Evolutionary conservation across 116 monocot genomes (phyloP), one percentile per base, ranked within the genome.

Genomic region (Phalaenopsis hybrid): DNA sequence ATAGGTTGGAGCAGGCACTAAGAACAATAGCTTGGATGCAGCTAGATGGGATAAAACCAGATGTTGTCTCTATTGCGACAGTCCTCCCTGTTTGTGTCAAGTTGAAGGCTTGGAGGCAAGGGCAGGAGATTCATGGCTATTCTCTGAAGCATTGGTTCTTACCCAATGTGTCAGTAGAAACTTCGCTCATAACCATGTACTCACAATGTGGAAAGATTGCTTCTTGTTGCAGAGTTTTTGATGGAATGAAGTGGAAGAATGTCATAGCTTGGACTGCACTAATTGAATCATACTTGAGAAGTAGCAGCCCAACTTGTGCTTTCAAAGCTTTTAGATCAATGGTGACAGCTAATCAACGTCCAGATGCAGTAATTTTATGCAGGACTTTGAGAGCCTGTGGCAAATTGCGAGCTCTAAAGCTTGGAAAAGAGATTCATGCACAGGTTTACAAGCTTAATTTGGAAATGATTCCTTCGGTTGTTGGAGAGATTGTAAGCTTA

Each of bases 21-120:
- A 90, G 94, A 41, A 89, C 92, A 0, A 73, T 98, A 31, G 70
- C 85, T 45, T 98, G 95, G 95, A 98, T 98, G 98, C 98, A 95
- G 70, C 89, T 91, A 72, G 98, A 94, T 83, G 90, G 95, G n/a
- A 43, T 98, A 12, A 89, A 76, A 79, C 95, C 95, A 2, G 98
- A 98, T 78, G 81, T 92, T 49, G 89, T 98, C 21, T 79, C 89
- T 0, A 85, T 94, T 44, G 93, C 88, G 0, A 94, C 93, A 1
- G 88, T 78, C n/a, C 83, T 98, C 4, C 95, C 95, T 0, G 85
- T 92, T 34, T 93, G 90, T 57, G 82, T 83, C 5, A 75, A 85
- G 59, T 74, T 94, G 57, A 91, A 84, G 79, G 93, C 88, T 5
- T 74, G 90, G 84, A 92, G 77, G 70, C 86, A 83, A 15, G 98